phyloP scores from a whole-genome alignment of 441 rosid genomes.

The Theobroma grandiflorum region DNA sequence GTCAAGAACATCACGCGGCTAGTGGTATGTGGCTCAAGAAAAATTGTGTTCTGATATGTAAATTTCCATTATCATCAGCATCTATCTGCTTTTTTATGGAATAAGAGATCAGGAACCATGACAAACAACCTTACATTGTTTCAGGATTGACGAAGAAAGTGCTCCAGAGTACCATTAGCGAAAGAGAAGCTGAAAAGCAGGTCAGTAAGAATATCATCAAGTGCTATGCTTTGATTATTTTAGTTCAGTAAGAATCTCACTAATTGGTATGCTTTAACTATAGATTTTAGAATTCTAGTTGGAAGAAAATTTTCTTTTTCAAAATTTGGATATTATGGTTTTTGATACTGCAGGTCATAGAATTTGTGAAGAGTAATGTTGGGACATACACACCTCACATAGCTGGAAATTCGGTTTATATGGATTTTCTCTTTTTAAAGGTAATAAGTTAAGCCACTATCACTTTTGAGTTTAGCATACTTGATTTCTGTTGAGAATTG shows the following conservation, averaged over 20 bases:
- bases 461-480: not conserved
- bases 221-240: not conserved
- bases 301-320: not conserved
- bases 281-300: not conserved
- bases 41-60: not conserved
- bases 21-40: slow-evolving; percentile 65
- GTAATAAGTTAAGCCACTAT: slow-evolving; percentile 38
- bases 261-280: not conserved
- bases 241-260: slow-evolving; percentile 53
- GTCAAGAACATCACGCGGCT: slow-evolving; percentile 84
- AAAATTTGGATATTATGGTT: not conserved
- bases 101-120: not conserved
- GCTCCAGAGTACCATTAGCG: slow-evolving; percentile 66
- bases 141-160: slow-evolving; percentile 86
- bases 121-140: slow-evolving; percentile 33
- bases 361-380: slow-evolving; percentile 74
- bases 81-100: not conserved
- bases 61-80: not conserved
- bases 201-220: slow-evolving; percentile 44
- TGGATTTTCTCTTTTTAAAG: slow-evolving; percentile 80
- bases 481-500: not conserved
- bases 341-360: slow-evolving; percentile 68
- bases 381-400: slow-evolving; percentile 67
- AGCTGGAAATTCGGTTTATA: slow-evolving; percentile 90
- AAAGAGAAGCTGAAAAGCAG: slow-evolving; percentile 88